Conservation (phyloP, 2,329 filamentous ascomycete genomes). For the Phyllosticta capitalensis region DNA sequence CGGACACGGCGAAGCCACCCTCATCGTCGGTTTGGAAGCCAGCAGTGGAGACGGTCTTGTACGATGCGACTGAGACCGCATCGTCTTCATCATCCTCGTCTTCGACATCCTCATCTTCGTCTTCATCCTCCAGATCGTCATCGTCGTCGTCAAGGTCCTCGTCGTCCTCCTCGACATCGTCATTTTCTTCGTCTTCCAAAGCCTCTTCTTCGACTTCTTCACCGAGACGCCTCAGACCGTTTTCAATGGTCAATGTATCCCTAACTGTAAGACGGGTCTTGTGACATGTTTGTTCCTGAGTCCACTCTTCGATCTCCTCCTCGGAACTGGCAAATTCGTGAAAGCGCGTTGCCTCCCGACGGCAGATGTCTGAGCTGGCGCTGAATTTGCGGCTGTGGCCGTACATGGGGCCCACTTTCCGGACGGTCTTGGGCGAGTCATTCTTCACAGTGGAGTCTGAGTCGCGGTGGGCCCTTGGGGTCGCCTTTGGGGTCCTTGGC, state of each 20-base stretch:
- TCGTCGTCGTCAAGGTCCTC: slow-evolving; percentile 38
- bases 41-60: slow-evolving; percentile 41
- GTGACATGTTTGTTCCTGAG: slow-evolving; percentile 57
- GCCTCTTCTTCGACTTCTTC: slow-evolving; percentile 90
- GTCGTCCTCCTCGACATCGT: slow-evolving; percentile 57
- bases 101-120: slow-evolving; percentile 43
- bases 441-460: slow-evolving; percentile 43
- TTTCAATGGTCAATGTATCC: slow-evolving; percentile 85
- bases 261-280: slow-evolving; percentile 71
- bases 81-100: slow-evolving; percentile 41
- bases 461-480: slow-evolving; percentile 32
- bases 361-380: slow-evolving; percentile 31
- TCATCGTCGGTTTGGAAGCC: slow-evolving; percentile 78
- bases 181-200: slow-evolving; percentile 57
- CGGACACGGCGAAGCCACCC: slow-evolving; percentile 60
- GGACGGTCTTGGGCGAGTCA: slow-evolving; percentile 35
- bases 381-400: slow-evolving; percentile 27
- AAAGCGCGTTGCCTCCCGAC: slow-evolving; percentile 55
- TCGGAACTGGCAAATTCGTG: slow-evolving; percentile 86
- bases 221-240: slow-evolving; percentile 72
- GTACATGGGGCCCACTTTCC: slow-evolving; percentile 24
- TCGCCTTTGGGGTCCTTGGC: slow-evolving; percentile 22
- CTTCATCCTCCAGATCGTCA: slow-evolving; percentile 28
- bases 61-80: slow-evolving; percentile 21
- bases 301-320: slow-evolving; percentile 77